These are phyloP conservation scores for Podospora comata DNA, from an alignment of 495 filamentous ascomycete species.

Conservation along the genomic window DNA sequence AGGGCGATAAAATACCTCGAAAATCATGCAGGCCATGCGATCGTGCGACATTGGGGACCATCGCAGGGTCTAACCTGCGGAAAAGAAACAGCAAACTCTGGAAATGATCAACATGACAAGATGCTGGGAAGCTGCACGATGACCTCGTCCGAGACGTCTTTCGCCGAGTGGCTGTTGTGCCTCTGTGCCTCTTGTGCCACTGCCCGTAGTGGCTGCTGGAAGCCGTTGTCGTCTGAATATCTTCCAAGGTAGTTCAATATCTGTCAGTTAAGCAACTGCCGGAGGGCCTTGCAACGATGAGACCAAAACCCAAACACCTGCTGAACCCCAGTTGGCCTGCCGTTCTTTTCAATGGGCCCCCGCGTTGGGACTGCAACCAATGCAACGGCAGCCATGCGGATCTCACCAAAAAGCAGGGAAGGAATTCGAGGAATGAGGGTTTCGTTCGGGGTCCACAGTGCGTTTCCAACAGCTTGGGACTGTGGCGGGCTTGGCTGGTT, in stretches of 20 bases:
- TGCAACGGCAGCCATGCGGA: constrained; percentile 1
- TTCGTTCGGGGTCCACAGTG: constrained; percentile 3
- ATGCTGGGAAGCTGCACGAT: constrained; percentile 16
- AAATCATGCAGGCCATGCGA: background rate
- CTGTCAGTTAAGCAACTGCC: background rate
- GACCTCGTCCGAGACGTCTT: constrained; percentile 15
- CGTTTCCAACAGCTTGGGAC: background rate
- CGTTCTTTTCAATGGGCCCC: constrained; percentile 6
- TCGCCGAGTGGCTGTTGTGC: background rate
- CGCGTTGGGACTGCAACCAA: background rate
- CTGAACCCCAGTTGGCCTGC: background rate
- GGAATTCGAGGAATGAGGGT: background rate
- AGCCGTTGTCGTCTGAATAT: constrained; percentile 2
- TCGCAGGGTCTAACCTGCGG: background rate
- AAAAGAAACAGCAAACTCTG: background rate
- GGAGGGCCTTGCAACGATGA: background rate
- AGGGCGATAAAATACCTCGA: background rate
- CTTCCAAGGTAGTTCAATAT: background rate
- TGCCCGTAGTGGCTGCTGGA: background rate
- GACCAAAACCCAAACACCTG: background rate
- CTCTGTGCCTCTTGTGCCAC: background rate
- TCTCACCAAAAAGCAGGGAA: constrained; percentile 8
- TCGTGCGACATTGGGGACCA: background rate
- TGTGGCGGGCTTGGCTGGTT: background rate
- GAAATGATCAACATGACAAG: background rate